Conservation (phyloP, 331 rosid genomes). For the Acacia pycnantha region DNA sequence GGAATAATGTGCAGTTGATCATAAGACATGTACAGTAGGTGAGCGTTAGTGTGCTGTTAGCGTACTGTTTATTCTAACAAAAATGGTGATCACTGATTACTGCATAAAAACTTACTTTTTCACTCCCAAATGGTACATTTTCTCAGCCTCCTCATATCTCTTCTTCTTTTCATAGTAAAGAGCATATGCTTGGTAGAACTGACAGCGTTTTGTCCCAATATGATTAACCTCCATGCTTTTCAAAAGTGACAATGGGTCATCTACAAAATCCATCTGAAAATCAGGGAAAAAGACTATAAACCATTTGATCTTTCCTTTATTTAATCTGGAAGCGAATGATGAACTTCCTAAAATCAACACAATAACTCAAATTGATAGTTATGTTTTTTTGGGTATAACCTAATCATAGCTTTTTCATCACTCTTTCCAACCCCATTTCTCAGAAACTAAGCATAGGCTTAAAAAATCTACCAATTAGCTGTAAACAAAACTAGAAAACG, state of each 20-base stretch:
- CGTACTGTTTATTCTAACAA: not conserved
- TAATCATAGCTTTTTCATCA: not conserved
- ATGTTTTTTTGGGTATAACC: not conserved
- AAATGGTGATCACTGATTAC: not conserved
- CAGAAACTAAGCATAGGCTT: not conserved
- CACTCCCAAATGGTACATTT: not conserved
- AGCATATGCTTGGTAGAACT: constrained; percentile 93
- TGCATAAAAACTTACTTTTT: not conserved
- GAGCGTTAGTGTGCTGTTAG: not conserved
- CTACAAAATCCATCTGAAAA: constrained; percentile 84
- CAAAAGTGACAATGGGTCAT: constrained; percentile 60
- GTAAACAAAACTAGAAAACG: not conserved
- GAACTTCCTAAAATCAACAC: not conserved
- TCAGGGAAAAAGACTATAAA: constrained; percentile 2
- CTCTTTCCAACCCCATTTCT: constrained; percentile 5
- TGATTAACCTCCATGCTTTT: constrained; percentile 70
- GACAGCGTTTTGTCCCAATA: constrained; percentile 66
- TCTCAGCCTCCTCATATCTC: not conserved
- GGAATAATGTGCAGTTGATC: not conserved
- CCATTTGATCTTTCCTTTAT: not conserved
- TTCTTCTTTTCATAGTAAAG: constrained; percentile 72
- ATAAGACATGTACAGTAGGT: no score
- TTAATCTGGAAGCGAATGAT: not conserved
- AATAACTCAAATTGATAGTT: not conserved
- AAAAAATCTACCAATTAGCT: not conserved